Percentiles rank a stretch among this genome's conserved stretches.
phyloP scores from a whole-genome alignment of 1,139 yeast genomes.

The Geotrichum reessii region DNA sequence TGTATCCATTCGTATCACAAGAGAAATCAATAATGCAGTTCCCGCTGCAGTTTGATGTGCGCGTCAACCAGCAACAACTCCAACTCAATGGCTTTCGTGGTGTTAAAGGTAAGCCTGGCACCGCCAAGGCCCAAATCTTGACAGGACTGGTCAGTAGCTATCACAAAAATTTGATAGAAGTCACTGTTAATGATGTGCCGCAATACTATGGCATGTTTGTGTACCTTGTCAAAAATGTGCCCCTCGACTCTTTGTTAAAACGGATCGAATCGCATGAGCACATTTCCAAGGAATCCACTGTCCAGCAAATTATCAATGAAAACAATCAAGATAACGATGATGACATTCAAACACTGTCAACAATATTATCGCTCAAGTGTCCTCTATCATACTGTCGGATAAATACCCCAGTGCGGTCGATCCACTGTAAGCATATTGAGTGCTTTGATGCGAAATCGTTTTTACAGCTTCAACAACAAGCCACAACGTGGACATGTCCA shows the following conservation, averaged over 20 bases:
- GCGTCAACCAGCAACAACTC: slow-evolving; percentile 25
- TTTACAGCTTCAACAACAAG: slow-evolving; percentile 39
- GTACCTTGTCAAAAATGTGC: slow-evolving; percentile 26
- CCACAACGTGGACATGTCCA: slow-evolving; percentile 43
- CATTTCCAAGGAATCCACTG: slow-evolving; percentile 30
- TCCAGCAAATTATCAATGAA: slow-evolving; percentile 25
- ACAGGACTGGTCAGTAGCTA: slow-evolving; percentile 24
- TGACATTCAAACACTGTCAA: slow-evolving; percentile 37
- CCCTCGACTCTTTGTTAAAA: slow-evolving; percentile 28
- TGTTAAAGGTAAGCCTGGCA: slow-evolving; percentile 37
- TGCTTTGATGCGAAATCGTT: slow-evolving; percentile 41
- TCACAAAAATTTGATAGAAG: slow-evolving; percentile 25
- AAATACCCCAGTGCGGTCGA: slow-evolving; percentile 37
- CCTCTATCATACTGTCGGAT: slow-evolving; percentile 39
- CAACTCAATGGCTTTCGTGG: slow-evolving; percentile 34
- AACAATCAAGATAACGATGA: slow-evolving; percentile 32
- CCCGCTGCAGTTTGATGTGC: slow-evolving; percentile 27
- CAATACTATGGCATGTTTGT: slow-evolving; percentile 24
- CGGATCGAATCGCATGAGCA: slow-evolving; percentile 28
- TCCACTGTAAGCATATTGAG: slow-evolving; percentile 39
- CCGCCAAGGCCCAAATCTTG: slow-evolving; percentile 39
- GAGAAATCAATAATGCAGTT: slow-evolving; percentile 24
- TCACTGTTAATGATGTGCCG: slow-evolving; percentile 23
- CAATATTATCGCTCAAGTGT: slow-evolving; percentile 36
- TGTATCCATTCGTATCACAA: background rate